A percentile compares a stretch with the other conserved stretches of the same genome.
These are phyloP conservation scores for Pseudozyma sp. DNA, from an alignment of 1,284 basidiomycete genomes.

Conservation along the genomic window DNA sequence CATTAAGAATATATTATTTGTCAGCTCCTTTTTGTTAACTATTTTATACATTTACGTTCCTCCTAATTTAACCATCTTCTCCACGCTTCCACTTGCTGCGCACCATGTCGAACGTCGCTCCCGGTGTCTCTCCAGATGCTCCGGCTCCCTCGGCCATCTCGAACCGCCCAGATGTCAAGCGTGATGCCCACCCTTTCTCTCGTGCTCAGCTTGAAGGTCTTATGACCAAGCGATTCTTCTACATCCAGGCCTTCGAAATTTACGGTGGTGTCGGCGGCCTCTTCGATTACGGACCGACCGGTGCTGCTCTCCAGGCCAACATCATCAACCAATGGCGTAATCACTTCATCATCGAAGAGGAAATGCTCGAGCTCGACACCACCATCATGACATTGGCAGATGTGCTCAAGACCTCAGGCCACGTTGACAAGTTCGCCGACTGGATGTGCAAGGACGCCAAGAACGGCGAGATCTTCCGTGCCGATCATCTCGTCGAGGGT, in stretches of 20 bases:
- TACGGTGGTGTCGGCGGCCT: slow-evolving; percentile 98
- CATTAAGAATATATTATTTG: no score
- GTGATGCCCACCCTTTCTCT: slow-evolving; percentile 83
- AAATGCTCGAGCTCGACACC: slow-evolving; percentile 98
- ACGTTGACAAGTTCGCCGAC: slow-evolving; percentile 97
- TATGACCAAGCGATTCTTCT: slow-evolving; percentile 94
- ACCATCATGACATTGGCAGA: slow-evolving; percentile 96
- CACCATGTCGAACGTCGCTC: slow-evolving; percentile 40
- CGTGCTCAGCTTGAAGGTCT: slow-evolving; percentile 87
- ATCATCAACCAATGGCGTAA: slow-evolving; percentile 96
- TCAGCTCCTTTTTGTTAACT: no score
- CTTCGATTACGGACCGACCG: slow-evolving; percentile 78
- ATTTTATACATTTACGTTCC: no score
- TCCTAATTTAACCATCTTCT: no score
- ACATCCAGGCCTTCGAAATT: slow-evolving; percentile 97
- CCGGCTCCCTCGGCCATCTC: slow-evolving; percentile 48
- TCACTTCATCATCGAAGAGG: slow-evolving; percentile 98
- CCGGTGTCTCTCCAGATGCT: slow-evolving; percentile 39
- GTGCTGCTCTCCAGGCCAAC: slow-evolving; percentile 95
- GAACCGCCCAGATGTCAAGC: slow-evolving; percentile 58
- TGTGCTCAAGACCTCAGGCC: slow-evolving; percentile 97
- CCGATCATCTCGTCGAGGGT: slow-evolving; percentile 94
- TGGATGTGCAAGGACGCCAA: slow-evolving; percentile 98
- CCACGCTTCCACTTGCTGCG: slow-evolving; percentile 2
- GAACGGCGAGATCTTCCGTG: slow-evolving; percentile 95